Base-by-base conservation (phyloP, 768 basidiomycete species). In the Amanita muscaria region DNA sequence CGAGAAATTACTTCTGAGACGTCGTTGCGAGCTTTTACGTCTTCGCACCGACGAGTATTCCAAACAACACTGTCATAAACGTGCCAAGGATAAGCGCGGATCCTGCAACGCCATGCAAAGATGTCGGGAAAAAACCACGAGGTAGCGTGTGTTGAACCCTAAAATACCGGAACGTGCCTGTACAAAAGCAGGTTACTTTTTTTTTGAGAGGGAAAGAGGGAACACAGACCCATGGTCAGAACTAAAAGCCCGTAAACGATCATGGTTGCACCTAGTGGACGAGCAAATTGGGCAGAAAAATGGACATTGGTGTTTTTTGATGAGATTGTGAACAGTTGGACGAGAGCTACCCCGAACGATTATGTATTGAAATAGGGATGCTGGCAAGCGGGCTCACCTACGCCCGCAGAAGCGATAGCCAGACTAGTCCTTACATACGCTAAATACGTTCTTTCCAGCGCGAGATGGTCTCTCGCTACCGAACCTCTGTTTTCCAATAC, bases 381-480 rank as follows among this genome's bases (percentile, higher is more conserved):
- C n/a, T n/a, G n/a, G n/a, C n/a, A n/a, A n/a, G n/a, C n/a, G n/a
- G 27, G 12, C 27, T 43, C 43, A 74, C 76, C 76, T 38, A 79
- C 73, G 18, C 77, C 76, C 5, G 71, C 63, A 10, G 72, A 66
- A 2, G 74, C 65, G 12, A 76, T 59, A 1, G 70, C 69, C 24
- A 79, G 60, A 53, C 76, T 77, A 3, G 76, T 79, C 16, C 77
- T 66, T 25, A 76, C 63, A 45, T 78, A 79, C 7, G 76, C 74
- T 11, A 79, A 60, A 49, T 70, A 78, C 5, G 77, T 79, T 40
- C 76, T 59, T 49, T 79, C 76, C n/a, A 67, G 70, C 0, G 77
- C 76, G 0, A 79, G 60, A 53, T 79, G 77, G 51, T 78, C 76
- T 25, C 76, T 60, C 2, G 76, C 76, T 5, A 76, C 74, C 39